phyloP scores from a whole-genome alignment of 139 green algal species.

The Volvox reticuliferus region DNA sequence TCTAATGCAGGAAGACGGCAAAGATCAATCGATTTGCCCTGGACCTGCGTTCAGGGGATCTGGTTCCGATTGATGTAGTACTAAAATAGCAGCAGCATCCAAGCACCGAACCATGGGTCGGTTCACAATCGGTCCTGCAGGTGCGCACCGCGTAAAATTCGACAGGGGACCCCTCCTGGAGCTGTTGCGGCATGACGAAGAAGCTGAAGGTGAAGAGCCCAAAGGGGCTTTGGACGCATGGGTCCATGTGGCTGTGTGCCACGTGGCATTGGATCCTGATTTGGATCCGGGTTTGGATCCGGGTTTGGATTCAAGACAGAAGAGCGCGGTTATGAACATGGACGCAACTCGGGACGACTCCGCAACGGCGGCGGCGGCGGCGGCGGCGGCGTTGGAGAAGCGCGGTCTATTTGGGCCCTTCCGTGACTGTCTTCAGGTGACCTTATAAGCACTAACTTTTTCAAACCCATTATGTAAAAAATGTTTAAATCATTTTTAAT shows the following conservation, averaged over 20 bases:
- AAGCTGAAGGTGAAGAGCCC: neutral
- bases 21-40: too few relatives aligned
- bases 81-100: too few relatives aligned
- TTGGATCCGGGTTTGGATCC: neutral
- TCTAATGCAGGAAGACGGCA: too few relatives aligned
- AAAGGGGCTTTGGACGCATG: neutral
- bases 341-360: too few relatives aligned
- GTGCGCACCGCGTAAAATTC: neutral
- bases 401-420: neutral
- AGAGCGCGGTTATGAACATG: neutral
- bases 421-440: neutral
- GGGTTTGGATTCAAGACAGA: neutral
- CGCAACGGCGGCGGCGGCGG: neutral
- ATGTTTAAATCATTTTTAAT: too few relatives aligned
- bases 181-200: neutral
- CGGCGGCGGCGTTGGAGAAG: neutral
- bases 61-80: too few relatives aligned
- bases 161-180: neutral
- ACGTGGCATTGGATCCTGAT: neutral
- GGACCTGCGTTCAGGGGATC: too few relatives aligned
- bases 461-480: too few relatives aligned
- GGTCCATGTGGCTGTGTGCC: constrained; percentile 7
- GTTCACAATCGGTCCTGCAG: neutral
- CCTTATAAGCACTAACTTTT: too few relatives aligned
- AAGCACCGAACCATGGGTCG: neutral